These are phyloP conservation scores for Hemileccinum impolitum DNA, from an alignment of 768 basidiomycete species.

Conservation along the genomic window DNA sequence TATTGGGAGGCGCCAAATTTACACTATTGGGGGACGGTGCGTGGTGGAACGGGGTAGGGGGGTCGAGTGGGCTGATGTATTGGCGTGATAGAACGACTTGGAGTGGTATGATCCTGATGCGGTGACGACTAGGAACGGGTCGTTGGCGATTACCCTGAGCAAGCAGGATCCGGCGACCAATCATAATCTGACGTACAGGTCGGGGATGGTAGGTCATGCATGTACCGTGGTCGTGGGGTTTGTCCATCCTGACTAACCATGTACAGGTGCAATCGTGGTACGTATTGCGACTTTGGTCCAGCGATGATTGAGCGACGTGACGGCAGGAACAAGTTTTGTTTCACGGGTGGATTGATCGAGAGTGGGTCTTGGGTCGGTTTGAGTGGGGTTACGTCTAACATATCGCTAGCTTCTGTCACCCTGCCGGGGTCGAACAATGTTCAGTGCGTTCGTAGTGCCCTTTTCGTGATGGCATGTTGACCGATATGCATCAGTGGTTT, in stretches of 20 bases:
- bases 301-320: neutral
- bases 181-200: constrained; percentile 46
- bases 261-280: constrained; percentile 31
- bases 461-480: constrained; percentile 5
- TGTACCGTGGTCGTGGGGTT: neutral
- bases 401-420: constrained; percentile 31
- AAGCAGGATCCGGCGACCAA: constrained; percentile 39
- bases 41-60: constrained; percentile 4
- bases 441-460: constrained; percentile 26
- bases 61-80: constrained; percentile 7
- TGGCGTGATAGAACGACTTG: constrained; percentile 32
- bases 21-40: constrained; percentile 66
- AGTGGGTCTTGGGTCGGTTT: constrained; percentile 12
- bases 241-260: constrained; percentile 24
- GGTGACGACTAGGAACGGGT: constrained; percentile 50
- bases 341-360: constrained; percentile 75
- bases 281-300: neutral
- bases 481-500: constrained; percentile 32
- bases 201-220: constrained; percentile 33
- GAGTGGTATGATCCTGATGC: constrained; percentile 60
- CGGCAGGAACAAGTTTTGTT: constrained; percentile 68
- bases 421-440: constrained; percentile 43
- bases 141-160: constrained; percentile 47
- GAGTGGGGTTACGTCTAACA: constrained; percentile 3
- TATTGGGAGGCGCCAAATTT: constrained; percentile 54